A percentile compares a stretch with the other conserved stretches of the same genome.
Conservation (phyloP, 257 asterid genomes). For the Osmanthus fragrans region DNA sequence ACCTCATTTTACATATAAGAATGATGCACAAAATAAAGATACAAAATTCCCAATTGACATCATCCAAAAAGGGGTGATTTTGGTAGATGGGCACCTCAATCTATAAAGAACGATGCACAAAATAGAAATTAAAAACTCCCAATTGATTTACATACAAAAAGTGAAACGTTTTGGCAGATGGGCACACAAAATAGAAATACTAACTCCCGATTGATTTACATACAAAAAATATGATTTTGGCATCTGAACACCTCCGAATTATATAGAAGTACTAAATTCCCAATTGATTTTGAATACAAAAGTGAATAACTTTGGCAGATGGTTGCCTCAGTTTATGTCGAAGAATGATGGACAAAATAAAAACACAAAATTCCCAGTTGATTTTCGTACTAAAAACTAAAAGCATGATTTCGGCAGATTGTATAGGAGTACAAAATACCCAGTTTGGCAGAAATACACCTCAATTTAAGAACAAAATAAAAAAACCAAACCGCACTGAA, state of each 20-base stretch:
- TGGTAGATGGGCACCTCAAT: not conserved
- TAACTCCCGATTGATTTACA: not conserved
- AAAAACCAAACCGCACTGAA: not conserved
- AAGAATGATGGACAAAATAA: not conserved
- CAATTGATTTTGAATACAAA: constrained; percentile 22
- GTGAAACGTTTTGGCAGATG: not conserved
- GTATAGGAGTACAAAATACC: not conserved
- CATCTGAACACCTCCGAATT: constrained; percentile 19
- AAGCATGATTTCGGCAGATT: not conserved
- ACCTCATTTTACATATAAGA: constrained; percentile 20
- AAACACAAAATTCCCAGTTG: not conserved
- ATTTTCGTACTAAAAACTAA: too few relatives aligned
- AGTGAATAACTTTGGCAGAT: not conserved
- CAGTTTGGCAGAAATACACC: not conserved
- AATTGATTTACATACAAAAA: not conserved
- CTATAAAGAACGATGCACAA: not conserved
- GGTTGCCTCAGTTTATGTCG: not conserved
- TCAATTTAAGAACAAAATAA: not conserved
- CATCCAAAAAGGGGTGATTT: not conserved
- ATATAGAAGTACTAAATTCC: not conserved
- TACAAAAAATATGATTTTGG: not conserved
- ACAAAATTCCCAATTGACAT: not conserved
- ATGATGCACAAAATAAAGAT: not conserved
- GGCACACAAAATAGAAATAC: not conserved
- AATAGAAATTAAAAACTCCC: not conserved